Evolutionary conservation across 106 monocot genomes (phyloP), one percentile per base, ranked within the genome.

Genomic region (Dendrobium huoshanense): DNA sequence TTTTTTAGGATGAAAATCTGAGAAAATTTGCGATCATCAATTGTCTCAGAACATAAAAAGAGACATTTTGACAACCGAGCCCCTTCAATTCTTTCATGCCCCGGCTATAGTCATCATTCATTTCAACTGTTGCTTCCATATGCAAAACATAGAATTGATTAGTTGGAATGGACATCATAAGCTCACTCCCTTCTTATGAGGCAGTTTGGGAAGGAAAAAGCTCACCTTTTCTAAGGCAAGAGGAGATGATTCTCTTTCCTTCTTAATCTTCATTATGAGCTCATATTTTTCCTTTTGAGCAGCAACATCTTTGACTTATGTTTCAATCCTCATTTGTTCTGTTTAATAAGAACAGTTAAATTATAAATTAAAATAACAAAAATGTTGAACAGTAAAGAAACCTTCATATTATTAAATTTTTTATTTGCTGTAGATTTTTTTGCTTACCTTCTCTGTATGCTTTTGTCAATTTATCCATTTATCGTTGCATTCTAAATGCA

Each of bases 121-220:
- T 81, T n/a, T 91, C 89, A 33, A 89, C 91, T 11, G 89, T 89
- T 79, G 81, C 89, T 67, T 89, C 88, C 88, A 94, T 87, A 91
- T 91, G 80, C 74, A 67, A 1, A 45, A 16, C 13, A 67, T 37
- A 45, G 10, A 45, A 67, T n/a, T 40, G 41, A 56, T 20, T 11
- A 83, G 24, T 2, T 56, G 4, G 25, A 17, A 25, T 7, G 25
- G 5, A 24, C 8, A 78, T 5, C 11, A 37, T 2, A 37, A 37
- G 37, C 37, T 2, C 37, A 37, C 37, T 37, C 2, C 3, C 37
- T 37, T 37, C 37, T 37, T 5, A 55, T 55, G 20, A 58, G 29
- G 19, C 73, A 29, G 56, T 18, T 31, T 48, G 56, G 1, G 54
- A 76, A 29, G 1, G 15, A 37, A 37, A 37, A 37, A 37, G 3